These are phyloP conservation scores for Trichosanthes cucumerina DNA, from an alignment of 306 rosid genomes.

Conservation along the genomic window DNA sequence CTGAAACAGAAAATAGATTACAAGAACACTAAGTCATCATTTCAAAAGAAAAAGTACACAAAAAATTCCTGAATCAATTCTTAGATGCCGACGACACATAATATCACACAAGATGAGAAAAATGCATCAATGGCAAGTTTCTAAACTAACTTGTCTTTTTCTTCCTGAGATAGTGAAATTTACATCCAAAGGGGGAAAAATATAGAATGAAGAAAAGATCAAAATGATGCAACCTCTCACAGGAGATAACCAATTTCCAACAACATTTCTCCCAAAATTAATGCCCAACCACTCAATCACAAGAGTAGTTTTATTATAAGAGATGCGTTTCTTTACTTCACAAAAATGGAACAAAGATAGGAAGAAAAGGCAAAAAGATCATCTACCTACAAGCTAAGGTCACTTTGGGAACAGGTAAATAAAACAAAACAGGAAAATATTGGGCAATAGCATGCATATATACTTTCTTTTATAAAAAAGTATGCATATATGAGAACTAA, in stretches of 20 bases:
- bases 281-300: background rate
- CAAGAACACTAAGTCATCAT: slow-evolving; percentile 9
- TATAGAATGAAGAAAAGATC: slow-evolving; percentile 1
- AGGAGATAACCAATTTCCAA: background rate
- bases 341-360: background rate
- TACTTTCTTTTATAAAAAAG: background rate
- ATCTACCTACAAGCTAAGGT: background rate
- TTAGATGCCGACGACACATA: background rate
- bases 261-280: background rate
- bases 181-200: background rate
- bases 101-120: background rate
- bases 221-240: background rate
- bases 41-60: background rate
- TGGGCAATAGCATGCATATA: background rate
- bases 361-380: background rate
- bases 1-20: slow-evolving; percentile 29
- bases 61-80: background rate
- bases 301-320: background rate
- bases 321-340: background rate
- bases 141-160: background rate
- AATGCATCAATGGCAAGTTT: background rate
- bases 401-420: background rate
- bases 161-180: background rate
- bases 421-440: background rate
- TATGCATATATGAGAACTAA: slow-evolving; percentile 4